A percentile compares a stretch with the other conserved stretches of the same genome.
Evolutionary conservation across 2,329 filamentous ascomycete species (phyloP).

Genomic region (Ceratocystiopsis brevicomis): DNA sequence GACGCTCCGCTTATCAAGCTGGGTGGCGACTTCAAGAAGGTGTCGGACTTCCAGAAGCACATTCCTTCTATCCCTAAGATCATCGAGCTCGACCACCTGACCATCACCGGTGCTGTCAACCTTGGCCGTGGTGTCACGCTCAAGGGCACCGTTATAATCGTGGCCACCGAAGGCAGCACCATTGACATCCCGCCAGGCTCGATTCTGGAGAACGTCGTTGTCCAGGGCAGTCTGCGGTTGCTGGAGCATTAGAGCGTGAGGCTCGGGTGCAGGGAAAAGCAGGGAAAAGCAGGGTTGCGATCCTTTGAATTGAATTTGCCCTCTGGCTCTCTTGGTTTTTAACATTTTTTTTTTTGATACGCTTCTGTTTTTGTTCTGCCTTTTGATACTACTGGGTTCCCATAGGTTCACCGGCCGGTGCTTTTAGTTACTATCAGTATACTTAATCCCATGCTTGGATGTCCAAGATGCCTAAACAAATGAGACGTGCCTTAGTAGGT

Average conservation of each 20-base stretch:
- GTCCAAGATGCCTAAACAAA: too few relatives aligned
- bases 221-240: slow-evolving; percentile 79
- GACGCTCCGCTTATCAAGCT: slow-evolving; percentile 97
- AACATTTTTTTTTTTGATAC: not conserved
- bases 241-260: slow-evolving; percentile 38
- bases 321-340: not conserved
- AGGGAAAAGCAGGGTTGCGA: too few relatives aligned
- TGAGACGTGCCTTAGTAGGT: too few relatives aligned
- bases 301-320: not conserved
- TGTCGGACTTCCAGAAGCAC: slow-evolving; percentile 84
- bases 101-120: slow-evolving; percentile 94
- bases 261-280: not conserved
- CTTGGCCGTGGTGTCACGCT: slow-evolving; percentile 86
- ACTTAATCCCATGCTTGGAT: too few relatives aligned
- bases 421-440: not conserved
- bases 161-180: slow-evolving; percentile 91
- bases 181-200: slow-evolving; percentile 96
- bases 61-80: slow-evolving; percentile 81
- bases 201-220: slow-evolving; percentile 94
- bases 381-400: too few relatives aligned
- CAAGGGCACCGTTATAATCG: slow-evolving; percentile 98
- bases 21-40: slow-evolving; percentile 98
- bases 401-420: not conserved
- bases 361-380: too few relatives aligned
- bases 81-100: slow-evolving; percentile 82